These are phyloP conservation scores for Botrytis aclada DNA, from an alignment of 2,329 filamentous ascomycete species.

Conservation along the genomic window DNA sequence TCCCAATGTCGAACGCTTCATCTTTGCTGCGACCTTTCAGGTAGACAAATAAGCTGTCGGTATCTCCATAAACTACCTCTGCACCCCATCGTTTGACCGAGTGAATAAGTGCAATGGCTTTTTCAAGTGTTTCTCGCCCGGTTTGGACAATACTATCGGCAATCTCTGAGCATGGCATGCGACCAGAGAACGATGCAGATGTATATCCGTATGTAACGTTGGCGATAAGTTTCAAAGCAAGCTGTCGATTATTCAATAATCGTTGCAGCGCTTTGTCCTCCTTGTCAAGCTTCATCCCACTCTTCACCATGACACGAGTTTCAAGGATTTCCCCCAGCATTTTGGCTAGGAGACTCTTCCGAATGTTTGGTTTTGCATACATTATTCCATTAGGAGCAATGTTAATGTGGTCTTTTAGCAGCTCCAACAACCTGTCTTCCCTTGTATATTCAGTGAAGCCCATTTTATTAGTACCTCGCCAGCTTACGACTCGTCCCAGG, in stretches of 20 bases:
- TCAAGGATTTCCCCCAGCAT: constrained; percentile 96
- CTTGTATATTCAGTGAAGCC: constrained; percentile 86
- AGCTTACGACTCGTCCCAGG: constrained; percentile 77
- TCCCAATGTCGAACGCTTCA: constrained; percentile 87
- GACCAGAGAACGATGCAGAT: constrained; percentile 91
- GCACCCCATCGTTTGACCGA: constrained; percentile 84
- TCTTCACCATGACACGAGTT: constrained; percentile 96
- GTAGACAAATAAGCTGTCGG: constrained; percentile 89
- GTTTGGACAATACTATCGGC: constrained; percentile 98
- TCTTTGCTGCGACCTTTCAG: constrained; percentile 82
- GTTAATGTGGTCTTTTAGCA: constrained; percentile 83
- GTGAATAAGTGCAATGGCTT: constrained; percentile 89
- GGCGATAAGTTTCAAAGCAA: constrained; percentile 93
- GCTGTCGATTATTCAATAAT: constrained; percentile 86
- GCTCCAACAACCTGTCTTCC: constrained; percentile 67
- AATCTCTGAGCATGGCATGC: constrained; percentile 97
- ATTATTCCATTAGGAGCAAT: constrained; percentile 96
- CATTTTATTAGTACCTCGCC: constrained; percentile 93
- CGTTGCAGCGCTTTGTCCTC: constrained; percentile 82
- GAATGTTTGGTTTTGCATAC: constrained; percentile 80
- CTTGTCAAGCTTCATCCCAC: constrained; percentile 90
- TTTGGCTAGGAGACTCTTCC: constrained; percentile 88
- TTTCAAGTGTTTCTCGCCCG: constrained; percentile 89
- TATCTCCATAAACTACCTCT: constrained; percentile 97
- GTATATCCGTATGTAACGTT: constrained; percentile 99